Conservation (phyloP, 495 filamentous ascomycete species). For the Thozetella sp. region DNA sequence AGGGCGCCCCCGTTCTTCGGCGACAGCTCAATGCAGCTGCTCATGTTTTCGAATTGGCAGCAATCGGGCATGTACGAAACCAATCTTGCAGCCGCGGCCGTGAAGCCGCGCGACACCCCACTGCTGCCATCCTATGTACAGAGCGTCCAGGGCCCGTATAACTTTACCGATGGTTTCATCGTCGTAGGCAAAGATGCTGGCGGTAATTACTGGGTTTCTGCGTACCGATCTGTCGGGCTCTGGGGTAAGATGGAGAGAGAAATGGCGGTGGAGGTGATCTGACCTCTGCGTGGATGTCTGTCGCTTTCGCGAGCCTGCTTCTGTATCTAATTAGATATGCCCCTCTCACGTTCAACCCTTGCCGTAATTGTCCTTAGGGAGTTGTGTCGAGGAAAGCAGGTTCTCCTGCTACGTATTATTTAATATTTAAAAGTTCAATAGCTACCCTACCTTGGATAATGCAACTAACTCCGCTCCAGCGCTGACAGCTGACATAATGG, state of each 20-base stretch:
- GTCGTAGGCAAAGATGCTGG: conserved; percentile 33
- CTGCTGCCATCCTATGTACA: conserved; percentile 21
- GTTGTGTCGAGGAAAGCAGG: too few relatives aligned
- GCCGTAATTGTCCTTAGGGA: too few relatives aligned
- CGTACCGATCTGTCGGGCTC: conserved; percentile 4
- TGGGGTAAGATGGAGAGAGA: conserved; percentile 14
- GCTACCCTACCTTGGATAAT: too few relatives aligned
- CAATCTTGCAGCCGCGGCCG: conserved; percentile 32
- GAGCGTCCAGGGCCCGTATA: conserved; percentile 10
- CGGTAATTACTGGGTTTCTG: conserved; percentile 33
- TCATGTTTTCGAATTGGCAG: conserved; percentile 36
- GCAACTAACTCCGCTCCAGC: too few relatives aligned
- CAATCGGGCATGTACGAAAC: conserved; percentile 29
- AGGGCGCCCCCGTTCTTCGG: conserved; percentile 26
- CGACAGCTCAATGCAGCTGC: conserved; percentile 25
- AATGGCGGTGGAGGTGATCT: neutral
- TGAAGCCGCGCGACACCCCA: conserved; percentile 4
- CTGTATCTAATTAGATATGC: too few relatives aligned
- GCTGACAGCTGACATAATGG: too few relatives aligned
- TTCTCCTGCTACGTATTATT: too few relatives aligned
- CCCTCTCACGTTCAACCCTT: too few relatives aligned
- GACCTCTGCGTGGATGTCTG: too few relatives aligned
- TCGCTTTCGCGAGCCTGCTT: too few relatives aligned
- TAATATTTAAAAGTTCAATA: too few relatives aligned
- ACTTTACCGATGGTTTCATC: conserved; percentile 6